phyloP scores from a whole-genome alignment of 345 rosid species.

The Pugionium dolabratum region DNA sequence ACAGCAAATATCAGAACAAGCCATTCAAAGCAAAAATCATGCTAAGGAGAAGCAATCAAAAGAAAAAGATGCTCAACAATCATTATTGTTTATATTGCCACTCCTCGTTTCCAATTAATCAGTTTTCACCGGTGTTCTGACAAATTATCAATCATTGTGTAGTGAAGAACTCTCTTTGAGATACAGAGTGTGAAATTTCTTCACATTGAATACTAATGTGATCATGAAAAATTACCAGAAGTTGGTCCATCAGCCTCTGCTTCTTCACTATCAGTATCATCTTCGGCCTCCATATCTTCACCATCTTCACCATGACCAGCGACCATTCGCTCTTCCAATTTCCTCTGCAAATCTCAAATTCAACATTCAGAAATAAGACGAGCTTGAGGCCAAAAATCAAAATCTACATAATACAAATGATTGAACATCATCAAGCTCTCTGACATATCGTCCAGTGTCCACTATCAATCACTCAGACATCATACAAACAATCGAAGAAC shows the following conservation, averaged over 20 bases:
- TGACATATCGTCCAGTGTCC: too few relatives aligned
- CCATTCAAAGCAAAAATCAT: background rate
- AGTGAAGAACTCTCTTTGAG: background rate
- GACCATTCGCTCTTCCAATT: conserved; percentile 53
- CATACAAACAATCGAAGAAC: too few relatives aligned
- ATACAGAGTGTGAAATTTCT: too few relatives aligned
- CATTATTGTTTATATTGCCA: background rate
- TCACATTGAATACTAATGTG: background rate
- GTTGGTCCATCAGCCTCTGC: conserved; percentile 45
- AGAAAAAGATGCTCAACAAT: background rate
- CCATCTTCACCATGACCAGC: conserved; percentile 43
- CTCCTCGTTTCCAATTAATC: background rate
- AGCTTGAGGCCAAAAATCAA: background rate
- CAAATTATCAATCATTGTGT: background rate
- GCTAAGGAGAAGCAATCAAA: background rate
- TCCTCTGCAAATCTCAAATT: conserved; percentile 58
- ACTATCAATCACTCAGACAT: too few relatives aligned
- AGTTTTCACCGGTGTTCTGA: background rate
- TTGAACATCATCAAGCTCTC: too few relatives aligned
- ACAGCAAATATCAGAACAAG: conserved; percentile 11
- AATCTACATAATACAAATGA: conserved; percentile 6
- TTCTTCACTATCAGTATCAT: conserved; percentile 46
- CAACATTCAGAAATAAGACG: conserved; percentile 7
- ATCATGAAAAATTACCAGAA: conserved; percentile 46
- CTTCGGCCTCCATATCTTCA: conserved; percentile 43